Evolutionary conservation across 371 early-diverging fungal genomes (phyloP), one percentile per base, ranked within the genome.

Genomic region (Lichtheimia corymbifera): DNA sequence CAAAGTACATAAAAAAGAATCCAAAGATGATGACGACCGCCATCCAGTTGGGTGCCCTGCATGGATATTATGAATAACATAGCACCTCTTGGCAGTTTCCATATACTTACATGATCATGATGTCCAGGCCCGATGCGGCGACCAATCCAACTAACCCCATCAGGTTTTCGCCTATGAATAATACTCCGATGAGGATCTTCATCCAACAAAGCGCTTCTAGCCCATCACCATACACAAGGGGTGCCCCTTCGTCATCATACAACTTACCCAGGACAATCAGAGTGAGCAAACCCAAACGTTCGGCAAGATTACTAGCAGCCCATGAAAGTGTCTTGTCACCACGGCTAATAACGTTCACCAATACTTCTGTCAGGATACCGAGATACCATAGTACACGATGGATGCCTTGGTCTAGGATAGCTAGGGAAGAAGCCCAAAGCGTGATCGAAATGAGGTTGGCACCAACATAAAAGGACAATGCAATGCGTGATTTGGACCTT

Each of bases 221-320:
- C 35, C 35, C 35, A 35, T 22, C 35, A 35, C 2, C 35, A 35
- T 35, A 22, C 22, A 22, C 22, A 22, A 22, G 22, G 22, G 22
- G 22, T 22, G 22, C 22, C 22, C n/a, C n/a, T n/a, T n/a, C n/a
- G 2, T 22, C 22, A 40, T 53, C 60, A 44, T 25, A 20, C 7
- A 3, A 61, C 68, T 72, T 71, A 59, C 82, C 83, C 14, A 85
- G 63, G 3, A 85, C 85, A 64, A 85, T 82, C 44, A 85, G 58
- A 0, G 85, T 77, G 17, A 85, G 72, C 7, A 85, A 62, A 20
- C 83, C 85, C 11, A 85, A 66, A 7, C 85, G 73, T 44, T 85
- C 85, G 12, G 85, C 83, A 27, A 85, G 54, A 63, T 85, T 81
- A 57, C 85, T 83, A 3, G 83, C 85, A 20, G 85, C 85, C 81